Percentiles rank a stretch among this genome's conserved stretches.
Evolutionary conservation across 2,329 filamentous ascomycete species (phyloP).

Genomic region (Pyrenophora teres): DNA sequence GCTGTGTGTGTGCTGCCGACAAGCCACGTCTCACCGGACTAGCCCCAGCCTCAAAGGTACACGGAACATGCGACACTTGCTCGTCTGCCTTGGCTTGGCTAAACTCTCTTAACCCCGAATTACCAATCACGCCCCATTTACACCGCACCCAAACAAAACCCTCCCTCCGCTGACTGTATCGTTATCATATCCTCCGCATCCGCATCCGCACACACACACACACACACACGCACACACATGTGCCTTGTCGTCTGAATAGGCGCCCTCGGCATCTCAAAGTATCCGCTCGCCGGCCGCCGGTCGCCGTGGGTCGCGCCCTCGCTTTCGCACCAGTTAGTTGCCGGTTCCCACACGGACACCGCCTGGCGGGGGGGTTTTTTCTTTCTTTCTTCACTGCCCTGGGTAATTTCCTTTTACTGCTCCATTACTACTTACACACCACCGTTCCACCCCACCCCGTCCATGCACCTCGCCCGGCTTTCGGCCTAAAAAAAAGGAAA

Average conservation of each 20-base stretch:
- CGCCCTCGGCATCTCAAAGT: constrained; percentile 29
- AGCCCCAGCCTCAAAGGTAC: constrained; percentile 12
- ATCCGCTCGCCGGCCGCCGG: constrained; percentile 18
- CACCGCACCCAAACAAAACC: not conserved
- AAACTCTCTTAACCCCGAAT: constrained; percentile 6
- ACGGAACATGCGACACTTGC: constrained; percentile 20
- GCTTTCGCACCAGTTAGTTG: not conserved
- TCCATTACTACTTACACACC: constrained; percentile 1
- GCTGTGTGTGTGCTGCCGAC: not conserved
- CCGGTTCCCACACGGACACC: not conserved
- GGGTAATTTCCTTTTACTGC: constrained; percentile 23
- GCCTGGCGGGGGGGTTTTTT: not conserved
- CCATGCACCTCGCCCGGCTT: constrained; percentile 5
- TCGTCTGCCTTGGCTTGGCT: not conserved
- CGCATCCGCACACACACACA: no score
- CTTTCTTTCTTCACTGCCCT: not conserved
- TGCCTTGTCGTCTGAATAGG: constrained; percentile 18
- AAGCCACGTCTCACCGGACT: not conserved
- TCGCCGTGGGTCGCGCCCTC: not conserved
- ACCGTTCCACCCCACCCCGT: not conserved
- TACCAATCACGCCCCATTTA: constrained; percentile 8
- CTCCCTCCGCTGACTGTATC: constrained; percentile 14
- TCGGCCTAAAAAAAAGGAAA: not conserved
- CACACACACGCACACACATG: not conserved
- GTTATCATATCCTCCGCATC: no score